Base-by-base conservation (phyloP, 2,329 filamentous ascomycete genomes). In the Arthrobotrys conoides region DNA sequence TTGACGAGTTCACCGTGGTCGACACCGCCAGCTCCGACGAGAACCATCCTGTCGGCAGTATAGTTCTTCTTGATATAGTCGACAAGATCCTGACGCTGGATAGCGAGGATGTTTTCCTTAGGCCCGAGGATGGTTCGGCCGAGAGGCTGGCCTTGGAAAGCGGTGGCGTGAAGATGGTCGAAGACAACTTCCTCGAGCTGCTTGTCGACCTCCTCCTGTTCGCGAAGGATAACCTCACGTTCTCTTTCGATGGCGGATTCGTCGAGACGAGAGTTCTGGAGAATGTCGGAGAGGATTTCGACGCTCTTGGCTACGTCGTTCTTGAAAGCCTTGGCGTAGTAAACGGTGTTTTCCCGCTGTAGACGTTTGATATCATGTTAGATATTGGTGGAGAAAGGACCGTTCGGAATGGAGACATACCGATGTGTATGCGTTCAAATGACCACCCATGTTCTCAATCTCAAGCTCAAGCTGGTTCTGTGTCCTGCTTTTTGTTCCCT, bases 11-110 rank as follows among this genome's bases (percentile, higher is more conserved):
- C 89, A 85, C 94, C 89, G 87, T 99, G 96, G 82, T 95, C 93
- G 81, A 99, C 89, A 83, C 96, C 96, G 86, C 96, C 96, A 82
- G 96, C 91, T 85, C 94, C 94, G 82, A 97, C 96, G 59, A 99
- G 92, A 81, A 99, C 95, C 95, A 99, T 99, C 86, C 96, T 94
- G 88, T 99, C 96, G 82, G 96, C 95, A 76, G 94, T 97, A 90
- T 99, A 99, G 90, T 99, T 99, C 87, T 90, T 96, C 90, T 97
- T 97, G 90, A 99, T 98, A 88, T 99, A 99, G 88, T 92, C 92
- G 86, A 89, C 88, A 82, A 99, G 89, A 86, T 99, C 95, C 83
- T 93, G 90, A 83, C 94, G 92, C 86, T 92, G 91, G 87, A 99
- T 99, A 86, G 92, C 94, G 86, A 94, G 90, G 86, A 99, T 99